A percentile compares a stretch with the other conserved stretches of the same genome.
Conservation (phyloP, 1,284 basidiomycete species). For the Sphaerobolus stellatus region DNA sequence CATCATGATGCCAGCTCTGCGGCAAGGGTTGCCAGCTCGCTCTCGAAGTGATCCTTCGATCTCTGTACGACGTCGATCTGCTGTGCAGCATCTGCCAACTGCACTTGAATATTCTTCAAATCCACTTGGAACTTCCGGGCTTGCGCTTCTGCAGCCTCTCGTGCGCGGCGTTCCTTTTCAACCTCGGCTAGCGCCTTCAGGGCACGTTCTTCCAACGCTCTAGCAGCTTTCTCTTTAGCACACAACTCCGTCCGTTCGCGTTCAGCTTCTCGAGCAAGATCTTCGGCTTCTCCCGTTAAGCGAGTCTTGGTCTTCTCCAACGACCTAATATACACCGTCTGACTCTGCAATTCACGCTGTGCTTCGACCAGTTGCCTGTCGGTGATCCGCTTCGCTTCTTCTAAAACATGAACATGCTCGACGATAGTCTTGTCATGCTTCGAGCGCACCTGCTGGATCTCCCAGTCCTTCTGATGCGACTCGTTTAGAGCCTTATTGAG, state of each 20-base stretch:
- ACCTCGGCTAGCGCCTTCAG: conserved; percentile 55
- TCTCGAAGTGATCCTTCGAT: conserved; percentile 67
- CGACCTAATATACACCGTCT: conserved; percentile 75
- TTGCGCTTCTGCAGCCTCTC: conserved; percentile 63
- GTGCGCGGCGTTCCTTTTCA: conserved; percentile 62
- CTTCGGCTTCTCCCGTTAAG: conserved; percentile 82
- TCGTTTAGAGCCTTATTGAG: conserved; percentile 78
- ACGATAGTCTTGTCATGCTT: conserved; percentile 97
- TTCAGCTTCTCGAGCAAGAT: conserved; percentile 75
- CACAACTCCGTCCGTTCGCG: conserved; percentile 68
- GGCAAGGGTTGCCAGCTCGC: conserved; percentile 66
- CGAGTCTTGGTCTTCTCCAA: conserved; percentile 80
- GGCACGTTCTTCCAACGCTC: conserved; percentile 59
- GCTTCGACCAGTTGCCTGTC: conserved; percentile 89
- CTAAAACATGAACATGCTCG: conserved; percentile 96
- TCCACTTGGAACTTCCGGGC: conserved; percentile 59
- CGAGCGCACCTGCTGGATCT: conserved; percentile 81
- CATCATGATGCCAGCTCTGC: no score
- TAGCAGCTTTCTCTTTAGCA: conserved; percentile 63
- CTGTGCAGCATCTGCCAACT: conserved; percentile 53
- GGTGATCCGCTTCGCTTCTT: conserved; percentile 95
- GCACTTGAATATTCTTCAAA: conserved; percentile 51
- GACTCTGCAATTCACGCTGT: conserved; percentile 72
- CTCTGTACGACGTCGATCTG: conserved; percentile 53
- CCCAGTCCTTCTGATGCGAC: conserved; percentile 81